Base-by-base conservation (phyloP, 176 grass and related monocot species). In the Aechmea fasciata region DNA sequence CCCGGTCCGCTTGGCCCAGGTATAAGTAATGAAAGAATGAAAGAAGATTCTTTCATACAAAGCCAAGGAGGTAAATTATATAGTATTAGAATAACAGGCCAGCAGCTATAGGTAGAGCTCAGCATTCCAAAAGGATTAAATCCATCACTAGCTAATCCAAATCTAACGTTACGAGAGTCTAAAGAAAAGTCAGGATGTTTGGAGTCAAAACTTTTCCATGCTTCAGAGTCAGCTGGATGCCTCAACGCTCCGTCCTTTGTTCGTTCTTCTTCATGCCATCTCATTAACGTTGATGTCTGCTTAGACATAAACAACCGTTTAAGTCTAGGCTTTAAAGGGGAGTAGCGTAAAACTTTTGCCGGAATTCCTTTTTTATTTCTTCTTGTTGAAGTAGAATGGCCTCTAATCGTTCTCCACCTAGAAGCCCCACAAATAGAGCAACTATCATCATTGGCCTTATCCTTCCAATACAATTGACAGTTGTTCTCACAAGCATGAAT, bases 21-120 rank as follows among this genome's bases (percentile, higher is more conserved):
- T 54, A 57, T 59, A 55, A 73, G 20, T 10, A 54, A 29, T 3
- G 70, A 19, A 12, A 73, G 17, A 47, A 73, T 73, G 28, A 73
- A 53, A 73, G 15, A 73, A 73, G 51, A 13, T 52, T 52, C 11
- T 13, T 52, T 52, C 51, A 52, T 52, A 2, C 51, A 52, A 11
- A 52, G 13, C 51, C 51, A 52, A 11, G 51, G 51, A 52, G 51
- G 51, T 52, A 52, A 52, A 52, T 52, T 52, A 52, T 52, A 52
- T 2, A 1, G 25, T 26, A 26, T 26, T 26, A 26, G 13, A 52
- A 52, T 13, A 52, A 52, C 3, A 52, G 11, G 51, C 51, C 51
- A 52, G 2, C 13, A 9, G 13, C 25, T 26, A 26, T 26, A 57
- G 3, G 75, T 48, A 11, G 1, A 22, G 2, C 53, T 62, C 11